Evolutionary conservation across 306 rosid species (phyloP).

Genomic region (Fagus crenata): DNA sequence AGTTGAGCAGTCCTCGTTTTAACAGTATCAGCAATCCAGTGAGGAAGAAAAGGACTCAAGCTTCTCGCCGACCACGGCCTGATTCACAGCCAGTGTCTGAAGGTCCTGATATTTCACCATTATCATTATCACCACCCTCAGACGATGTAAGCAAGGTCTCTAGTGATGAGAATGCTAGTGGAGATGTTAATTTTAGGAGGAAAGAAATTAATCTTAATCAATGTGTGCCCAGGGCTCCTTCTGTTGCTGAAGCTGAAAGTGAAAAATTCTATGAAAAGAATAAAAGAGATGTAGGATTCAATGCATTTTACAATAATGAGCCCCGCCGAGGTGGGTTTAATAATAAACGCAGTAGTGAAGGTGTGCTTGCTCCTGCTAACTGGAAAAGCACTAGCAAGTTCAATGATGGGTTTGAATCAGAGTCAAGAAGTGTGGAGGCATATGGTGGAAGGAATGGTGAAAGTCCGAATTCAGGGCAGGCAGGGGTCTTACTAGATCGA

Average conservation of each 20-base stretch:
- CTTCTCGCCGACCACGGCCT: conserved; percentile 75
- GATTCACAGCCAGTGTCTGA: conserved; percentile 67
- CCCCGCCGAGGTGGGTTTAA: conserved; percentile 44
- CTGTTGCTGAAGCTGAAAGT: conserved; percentile 39
- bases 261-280: conserved; percentile 43
- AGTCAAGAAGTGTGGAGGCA: conserved; percentile 45
- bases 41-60: conserved; percentile 86
- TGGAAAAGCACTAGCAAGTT: conserved; percentile 67
- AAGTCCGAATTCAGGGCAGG: conserved; percentile 49
- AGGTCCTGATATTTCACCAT: conserved; percentile 50
- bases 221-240: conserved; percentile 47
- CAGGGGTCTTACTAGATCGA: conserved; percentile 53
- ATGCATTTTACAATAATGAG: conserved; percentile 51
- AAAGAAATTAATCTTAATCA: conserved; percentile 74
- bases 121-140: conserved; percentile 63
- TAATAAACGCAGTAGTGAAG: conserved; percentile 72
- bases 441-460: conserved; percentile 57
- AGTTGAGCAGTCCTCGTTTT: conserved; percentile 45
- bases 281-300: conserved; percentile 54
- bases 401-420: conserved; percentile 46
- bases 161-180: conserved; percentile 74
- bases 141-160: conserved; percentile 74
- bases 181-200: conserved; percentile 55
- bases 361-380: conserved; percentile 88
- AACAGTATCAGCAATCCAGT: conserved; percentile 60